Conservation (phyloP, 176 grass and related monocot species). For the Oryza glumipatula region DNA sequence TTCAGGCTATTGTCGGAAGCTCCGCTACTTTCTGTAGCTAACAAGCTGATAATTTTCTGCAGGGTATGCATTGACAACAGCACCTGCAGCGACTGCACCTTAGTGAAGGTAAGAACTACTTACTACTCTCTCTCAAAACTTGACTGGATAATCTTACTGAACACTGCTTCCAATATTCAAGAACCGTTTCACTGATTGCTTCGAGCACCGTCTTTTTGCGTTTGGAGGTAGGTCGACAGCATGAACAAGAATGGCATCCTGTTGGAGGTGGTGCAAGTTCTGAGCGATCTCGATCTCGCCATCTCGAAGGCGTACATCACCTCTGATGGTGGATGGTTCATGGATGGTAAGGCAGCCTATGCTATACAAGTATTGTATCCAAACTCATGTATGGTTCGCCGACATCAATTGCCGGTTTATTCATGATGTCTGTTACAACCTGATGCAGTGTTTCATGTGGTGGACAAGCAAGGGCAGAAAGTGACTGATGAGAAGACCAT, state of each 20-base stretch:
- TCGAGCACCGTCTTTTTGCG: not conserved
- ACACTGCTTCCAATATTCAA: not conserved
- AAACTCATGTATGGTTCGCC: not conserved
- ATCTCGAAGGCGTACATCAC: slow-evolving; percentile 98
- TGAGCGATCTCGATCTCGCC: slow-evolving; percentile 83
- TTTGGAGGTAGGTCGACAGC: slow-evolving; percentile 77
- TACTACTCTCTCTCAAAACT: not conserved
- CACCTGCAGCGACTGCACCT: slow-evolving; percentile 74
- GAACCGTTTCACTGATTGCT: not conserved
- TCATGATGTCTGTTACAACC: slow-evolving; percentile 6
- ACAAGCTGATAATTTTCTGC: slow-evolving; percentile 22
- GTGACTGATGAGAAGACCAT: slow-evolving; percentile 83
- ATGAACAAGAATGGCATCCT: slow-evolving; percentile 93
- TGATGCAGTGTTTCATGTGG: slow-evolving; percentile 90
- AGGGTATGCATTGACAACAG: slow-evolving; percentile 92
- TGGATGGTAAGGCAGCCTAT: slow-evolving; percentile 72
- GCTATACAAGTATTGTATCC: too few species aligned
- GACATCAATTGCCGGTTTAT: not conserved
- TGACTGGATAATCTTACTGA: not conserved
- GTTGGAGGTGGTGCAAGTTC: slow-evolving; percentile 94
- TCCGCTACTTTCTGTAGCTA: slow-evolving; percentile 7
- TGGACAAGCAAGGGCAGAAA: slow-evolving; percentile 78
- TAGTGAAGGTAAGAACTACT: slow-evolving; percentile 74
- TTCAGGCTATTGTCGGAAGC: not conserved
- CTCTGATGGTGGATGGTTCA: slow-evolving; percentile 98